Conservation (phyloP, 768 basidiomycete genomes). For the Boletus vinaceobasis region DNA sequence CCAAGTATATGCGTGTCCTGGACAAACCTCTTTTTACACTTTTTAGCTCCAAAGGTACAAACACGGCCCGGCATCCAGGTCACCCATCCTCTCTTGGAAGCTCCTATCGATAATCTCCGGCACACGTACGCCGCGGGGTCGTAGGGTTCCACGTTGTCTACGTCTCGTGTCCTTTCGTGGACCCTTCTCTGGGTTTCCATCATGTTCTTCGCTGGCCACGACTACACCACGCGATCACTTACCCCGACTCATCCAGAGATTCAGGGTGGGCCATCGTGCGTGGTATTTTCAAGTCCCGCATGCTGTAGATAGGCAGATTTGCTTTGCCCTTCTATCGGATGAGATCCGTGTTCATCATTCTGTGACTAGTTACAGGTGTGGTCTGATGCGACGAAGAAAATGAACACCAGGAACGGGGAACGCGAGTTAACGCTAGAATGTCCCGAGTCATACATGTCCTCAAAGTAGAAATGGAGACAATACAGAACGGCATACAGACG, state of each 20-base stretch:
- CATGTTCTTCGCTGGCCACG: slow-evolving; percentile 3
- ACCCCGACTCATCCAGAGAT: neutral
- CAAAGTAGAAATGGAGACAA: neutral
- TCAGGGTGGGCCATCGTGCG: neutral
- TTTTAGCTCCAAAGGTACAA: neutral
- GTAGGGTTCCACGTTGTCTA: slow-evolving; percentile 4
- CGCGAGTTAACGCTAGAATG: slow-evolving; percentile 3
- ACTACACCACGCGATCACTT: neutral
- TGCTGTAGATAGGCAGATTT: slow-evolving; percentile 1
- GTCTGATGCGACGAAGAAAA: neutral
- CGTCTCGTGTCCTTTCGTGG: neutral
- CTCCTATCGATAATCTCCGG: neutral
- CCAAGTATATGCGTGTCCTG: neutral
- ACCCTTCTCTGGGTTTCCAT: neutral
- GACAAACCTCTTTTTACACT: neutral
- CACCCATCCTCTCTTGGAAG: neutral
- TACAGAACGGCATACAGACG: slow-evolving; percentile 3
- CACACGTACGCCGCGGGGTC: neutral
- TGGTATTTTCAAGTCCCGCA: neutral
- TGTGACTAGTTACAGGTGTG: neutral
- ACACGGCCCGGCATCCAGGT: too few relatives aligned
- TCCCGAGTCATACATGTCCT: slow-evolving; percentile 10
- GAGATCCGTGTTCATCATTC: slow-evolving; percentile 8
- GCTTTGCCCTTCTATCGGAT: neutral
- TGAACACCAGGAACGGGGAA: neutral